Evolutionary conservation across 768 basidiomycete species (phyloP).

Genomic region (Mycena sanguinolenta): DNA sequence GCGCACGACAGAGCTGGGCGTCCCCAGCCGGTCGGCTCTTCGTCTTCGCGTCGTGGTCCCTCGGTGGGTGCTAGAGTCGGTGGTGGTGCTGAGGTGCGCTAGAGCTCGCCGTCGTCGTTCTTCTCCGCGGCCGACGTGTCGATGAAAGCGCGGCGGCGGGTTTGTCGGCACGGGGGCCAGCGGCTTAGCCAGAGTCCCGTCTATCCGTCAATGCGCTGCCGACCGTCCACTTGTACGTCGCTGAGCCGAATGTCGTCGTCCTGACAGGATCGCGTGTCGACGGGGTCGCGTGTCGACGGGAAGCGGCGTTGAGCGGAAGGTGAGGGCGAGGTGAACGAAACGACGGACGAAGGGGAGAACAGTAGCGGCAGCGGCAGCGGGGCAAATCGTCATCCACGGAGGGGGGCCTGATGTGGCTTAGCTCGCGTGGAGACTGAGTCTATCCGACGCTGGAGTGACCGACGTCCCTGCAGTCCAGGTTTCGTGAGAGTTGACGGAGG

Average conservation of each 20-base stretch:
- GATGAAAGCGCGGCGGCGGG: not conserved
- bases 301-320: slow-evolving; percentile 12
- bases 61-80: too few species aligned
- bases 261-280: too few species aligned
- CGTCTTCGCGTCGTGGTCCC: slow-evolving; percentile 15
- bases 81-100: not conserved
- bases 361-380: not conserved
- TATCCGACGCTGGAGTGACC: not conserved
- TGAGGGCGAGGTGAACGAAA: not conserved
- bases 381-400: not conserved
- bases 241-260: not conserved
- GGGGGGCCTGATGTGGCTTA: not conserved
- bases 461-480: not conserved
- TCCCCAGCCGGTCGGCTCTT: slow-evolving; percentile 18
- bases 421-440: not conserved
- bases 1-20: slow-evolving; percentile 16
- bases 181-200: not conserved
- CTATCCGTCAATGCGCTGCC: slow-evolving; percentile 2
- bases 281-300: not conserved
- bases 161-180: not conserved
- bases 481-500: not conserved
- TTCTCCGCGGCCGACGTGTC: not conserved
- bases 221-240: not conserved
- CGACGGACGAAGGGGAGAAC: not conserved
- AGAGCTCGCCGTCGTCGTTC: not conserved